Percentiles rank a stretch among this genome's conserved stretches.
phyloP scores from a whole-genome alignment of 768 basidiomycete species.

The Lactifluus rugatus region DNA sequence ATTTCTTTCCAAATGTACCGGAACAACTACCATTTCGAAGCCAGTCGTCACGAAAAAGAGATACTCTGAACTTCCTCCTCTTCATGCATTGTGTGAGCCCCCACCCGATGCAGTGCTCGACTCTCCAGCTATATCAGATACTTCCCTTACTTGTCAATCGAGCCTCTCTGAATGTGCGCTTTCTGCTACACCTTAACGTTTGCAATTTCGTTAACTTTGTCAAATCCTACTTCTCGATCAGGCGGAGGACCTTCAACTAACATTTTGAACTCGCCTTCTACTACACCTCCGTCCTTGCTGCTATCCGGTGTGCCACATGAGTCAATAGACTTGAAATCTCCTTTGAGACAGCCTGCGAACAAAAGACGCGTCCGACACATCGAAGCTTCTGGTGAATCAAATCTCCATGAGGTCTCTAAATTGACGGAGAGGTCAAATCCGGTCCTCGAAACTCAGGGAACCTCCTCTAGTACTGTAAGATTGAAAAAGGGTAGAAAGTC shows the following conservation, averaged over 20 bases:
- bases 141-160: neutral
- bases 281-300: neutral
- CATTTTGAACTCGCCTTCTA: neutral
- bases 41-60: constrained; percentile 38
- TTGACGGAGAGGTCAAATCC: neutral
- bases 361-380: neutral
- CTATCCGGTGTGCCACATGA: neutral
- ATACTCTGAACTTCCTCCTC: constrained; percentile 48
- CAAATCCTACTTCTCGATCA: neutral
- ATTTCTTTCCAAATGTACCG: neutral
- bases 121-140: neutral
- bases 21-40: neutral
- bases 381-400: neutral
- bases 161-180: neutral
- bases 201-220: neutral
- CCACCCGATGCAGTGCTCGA: constrained; percentile 32
- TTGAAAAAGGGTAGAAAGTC: neutral
- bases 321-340: neutral
- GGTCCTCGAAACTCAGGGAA: neutral
- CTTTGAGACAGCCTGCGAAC: neutral
- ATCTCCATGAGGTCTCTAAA: neutral
- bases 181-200: neutral
- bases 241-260: neutral
- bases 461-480: neutral
- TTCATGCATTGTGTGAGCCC: constrained; percentile 36